Base-by-base conservation (phyloP, 2,329 filamentous ascomycete genomes). In the Pseudogymnoascus sp. region DNA sequence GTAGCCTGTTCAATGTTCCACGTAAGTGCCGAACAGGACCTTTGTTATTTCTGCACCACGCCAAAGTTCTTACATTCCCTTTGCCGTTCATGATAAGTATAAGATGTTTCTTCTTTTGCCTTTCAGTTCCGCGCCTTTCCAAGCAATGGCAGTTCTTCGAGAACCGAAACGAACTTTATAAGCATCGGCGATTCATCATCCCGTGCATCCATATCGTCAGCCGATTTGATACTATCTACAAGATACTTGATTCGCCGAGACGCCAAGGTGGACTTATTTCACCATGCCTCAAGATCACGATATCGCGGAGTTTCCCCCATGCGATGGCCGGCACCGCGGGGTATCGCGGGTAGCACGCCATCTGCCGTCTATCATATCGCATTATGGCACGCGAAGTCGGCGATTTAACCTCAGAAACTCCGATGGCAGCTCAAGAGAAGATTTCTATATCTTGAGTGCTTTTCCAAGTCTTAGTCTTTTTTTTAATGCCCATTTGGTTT, bases 181-280 rank as follows among this genome's bases (percentile, higher is more conserved):
- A 29, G 15, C 45, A 52, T 52, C 45, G 45, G 45, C 45, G 45
- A 52, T 52, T 52, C 45, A 52, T 27, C 45, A 52, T 52, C 45
- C 45, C 45, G 45, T 31, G 45, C 45, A 52, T 15, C 27, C 45
- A 52, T 52, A 52, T 52, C 45, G 45, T 52, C 45, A 52, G 45
- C 27, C 27, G n/a, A 27, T 31, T 52, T 52, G 45, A 52, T 52
- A 10, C 13, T 52, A 52, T 52, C 27, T 15, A 25, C 13, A 15
- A 52, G 45, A 31, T 52, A 15, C 3, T 15, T 52, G 45, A 52
- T 52, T 52, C 45, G 45, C 45, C 25, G 13, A n/a, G 3, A 29
- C 7, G 27, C 27, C 25, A 52, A 52, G 27, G 27, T 52, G 27
- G 45, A 2, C 15, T 52, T 52, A 52, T 15, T 52, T 15, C 45